Base-by-base conservation (phyloP, 192 early-diverging fungal species). In the Thamnidium elegans region DNA sequence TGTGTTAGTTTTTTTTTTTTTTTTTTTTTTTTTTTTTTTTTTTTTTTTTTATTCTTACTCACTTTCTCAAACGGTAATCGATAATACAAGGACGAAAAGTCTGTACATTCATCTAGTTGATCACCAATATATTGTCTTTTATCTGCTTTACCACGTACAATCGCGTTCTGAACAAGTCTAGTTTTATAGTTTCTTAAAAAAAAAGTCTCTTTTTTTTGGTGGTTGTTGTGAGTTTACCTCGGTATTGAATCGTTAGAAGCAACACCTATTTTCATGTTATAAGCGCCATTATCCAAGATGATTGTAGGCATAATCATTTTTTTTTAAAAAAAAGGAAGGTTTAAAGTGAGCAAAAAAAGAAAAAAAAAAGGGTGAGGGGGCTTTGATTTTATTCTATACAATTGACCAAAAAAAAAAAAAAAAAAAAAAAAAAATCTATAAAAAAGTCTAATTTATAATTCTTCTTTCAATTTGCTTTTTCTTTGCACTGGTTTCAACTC, bases 11-110 rank as follows among this genome's bases (percentile, higher is more conserved):
- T 32, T 17, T 7, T 32, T 56, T 21, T 50, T 50, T 23, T 48
- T 23, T 11, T 7, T 17, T 17, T 58, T 56, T 42, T 5, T 5
- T 31, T 11, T 48, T 4, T 23, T 9, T 39, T 48, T 42, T 7
- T 23, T 15, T 14, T 21, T 55, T 65, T 26, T 26, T 26, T 26
- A 26, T 3, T 26, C 26, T 26, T 26, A 26, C 26, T 26, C 26
- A 85, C 85, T 77, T 85, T 90, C 70, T 95, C 93, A 68, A 92
- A 92, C 1, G 92, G 84, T 9, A 89, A 71, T 44, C 88, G 77
- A 71, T 88, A 86, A 55, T 84, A 87, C 7, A 93, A 71, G 9
- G 88, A 86, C 0, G 91, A 89, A 45, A 86, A 86, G 65, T 92
- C 90, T 42, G 71, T 72, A 71, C 81, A 85, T 9, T 70, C 62